A percentile compares a stretch with the other conserved stretches of the same genome.
Conservation (phyloP, 495 filamentous ascomycete species). For the Neurospora sp. region DNA sequence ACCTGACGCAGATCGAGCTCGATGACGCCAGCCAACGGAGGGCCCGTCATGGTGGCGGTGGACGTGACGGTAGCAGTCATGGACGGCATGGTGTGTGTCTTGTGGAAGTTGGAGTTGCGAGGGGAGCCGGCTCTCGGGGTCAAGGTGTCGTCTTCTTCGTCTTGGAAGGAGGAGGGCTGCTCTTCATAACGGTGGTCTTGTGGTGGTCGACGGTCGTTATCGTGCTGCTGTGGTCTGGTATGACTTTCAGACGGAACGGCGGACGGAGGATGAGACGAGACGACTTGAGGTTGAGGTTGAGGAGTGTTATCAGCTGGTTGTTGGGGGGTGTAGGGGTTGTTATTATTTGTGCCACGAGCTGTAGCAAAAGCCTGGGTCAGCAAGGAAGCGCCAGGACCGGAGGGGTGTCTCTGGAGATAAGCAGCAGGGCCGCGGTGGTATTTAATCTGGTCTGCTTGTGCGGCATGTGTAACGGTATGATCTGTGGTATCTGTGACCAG, state of each 20-base stretch:
- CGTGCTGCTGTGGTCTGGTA: constrained; percentile 17
- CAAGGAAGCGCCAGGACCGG: constrained; percentile 32
- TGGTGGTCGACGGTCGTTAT: constrained; percentile 2
- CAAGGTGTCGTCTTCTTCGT: constrained; percentile 13
- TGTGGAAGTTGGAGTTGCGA: neutral
- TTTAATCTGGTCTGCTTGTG: constrained; percentile 34
- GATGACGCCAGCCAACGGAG: neutral
- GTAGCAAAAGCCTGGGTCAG: constrained; percentile 42
- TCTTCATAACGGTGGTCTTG: neutral
- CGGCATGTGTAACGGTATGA: neutral
- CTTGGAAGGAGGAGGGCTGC: neutral
- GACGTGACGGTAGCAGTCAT: constrained; percentile 11
- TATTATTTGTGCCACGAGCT: constrained; percentile 34
- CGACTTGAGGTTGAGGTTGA: constrained; percentile 2
- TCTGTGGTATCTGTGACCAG: constrained; percentile 13
- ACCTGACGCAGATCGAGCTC: constrained; percentile 20
- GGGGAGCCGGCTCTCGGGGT: constrained; percentile 20
- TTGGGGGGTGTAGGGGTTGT: constrained; percentile 4
- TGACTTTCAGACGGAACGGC: constrained; percentile 1
- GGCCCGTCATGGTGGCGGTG: constrained; percentile 4
- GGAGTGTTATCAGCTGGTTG: constrained; percentile 1
- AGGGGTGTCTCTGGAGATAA: constrained; percentile 19
- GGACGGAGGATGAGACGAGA: constrained; percentile 8
- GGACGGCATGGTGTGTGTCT: constrained; percentile 11
- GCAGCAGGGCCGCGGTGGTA: constrained; percentile 31